Percentiles rank a stretch among this genome's conserved stretches.
Evolutionary conservation across 2,329 filamentous ascomycete genomes (phyloP).

Genomic region (Sporothrix mexicana): DNA sequence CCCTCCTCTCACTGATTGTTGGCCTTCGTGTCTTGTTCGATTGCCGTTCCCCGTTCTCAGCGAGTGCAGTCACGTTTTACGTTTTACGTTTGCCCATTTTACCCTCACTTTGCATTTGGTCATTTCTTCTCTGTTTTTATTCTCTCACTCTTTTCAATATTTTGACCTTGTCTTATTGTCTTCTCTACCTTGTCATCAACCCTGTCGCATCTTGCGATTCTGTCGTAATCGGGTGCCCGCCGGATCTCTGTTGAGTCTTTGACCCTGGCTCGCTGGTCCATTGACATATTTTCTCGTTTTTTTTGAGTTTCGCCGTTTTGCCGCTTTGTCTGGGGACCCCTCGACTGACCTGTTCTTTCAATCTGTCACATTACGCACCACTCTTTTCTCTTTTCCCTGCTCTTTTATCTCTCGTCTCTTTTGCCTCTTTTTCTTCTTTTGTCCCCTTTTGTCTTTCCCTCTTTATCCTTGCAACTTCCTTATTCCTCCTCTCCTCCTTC

Average conservation of each 20-base stretch:
- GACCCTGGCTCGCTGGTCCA: background rate
- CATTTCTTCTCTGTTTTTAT: no score
- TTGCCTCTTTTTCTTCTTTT: conserved; percentile 1
- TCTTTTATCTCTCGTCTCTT: no score
- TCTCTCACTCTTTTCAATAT: background rate
- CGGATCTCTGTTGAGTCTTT: background rate
- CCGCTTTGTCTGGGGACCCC: background rate
- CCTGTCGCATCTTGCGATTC: background rate
- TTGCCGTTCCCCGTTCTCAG: no score
- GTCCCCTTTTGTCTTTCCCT: background rate
- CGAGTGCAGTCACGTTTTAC: no score
- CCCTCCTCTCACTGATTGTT: no score
- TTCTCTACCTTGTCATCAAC: background rate
- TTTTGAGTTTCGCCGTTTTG: background rate
- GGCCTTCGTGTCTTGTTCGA: no score
- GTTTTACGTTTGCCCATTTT: background rate
- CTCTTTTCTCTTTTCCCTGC: background rate
- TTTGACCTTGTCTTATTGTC: background rate
- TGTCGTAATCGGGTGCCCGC: background rate
- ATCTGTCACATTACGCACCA: conserved; percentile 9
- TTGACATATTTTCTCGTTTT: background rate
- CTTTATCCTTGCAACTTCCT: conserved; percentile 32
- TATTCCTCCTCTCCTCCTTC: conserved; percentile 4
- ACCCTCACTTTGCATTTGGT: background rate
- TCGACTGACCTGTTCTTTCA: background rate